Evolutionary conservation across 139 green algal genomes (phyloP).

Genomic region (Pleodorina starrii): DNA sequence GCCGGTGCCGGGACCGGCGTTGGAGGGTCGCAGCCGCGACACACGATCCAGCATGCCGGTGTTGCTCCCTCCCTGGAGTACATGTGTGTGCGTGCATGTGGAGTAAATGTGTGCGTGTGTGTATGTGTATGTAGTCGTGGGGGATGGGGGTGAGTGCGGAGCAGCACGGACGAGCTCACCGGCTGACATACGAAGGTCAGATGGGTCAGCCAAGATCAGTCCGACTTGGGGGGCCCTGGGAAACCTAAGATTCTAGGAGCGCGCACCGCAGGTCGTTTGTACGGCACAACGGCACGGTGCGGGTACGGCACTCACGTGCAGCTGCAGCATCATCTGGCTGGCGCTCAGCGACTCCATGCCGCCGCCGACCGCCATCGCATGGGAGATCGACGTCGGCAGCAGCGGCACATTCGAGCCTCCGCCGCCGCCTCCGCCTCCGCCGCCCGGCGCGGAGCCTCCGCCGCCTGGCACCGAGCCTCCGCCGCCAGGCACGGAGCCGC

Average conservation of each 20-base stretch:
- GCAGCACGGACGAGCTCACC: too few relatives aligned
- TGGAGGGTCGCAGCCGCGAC: neutral
- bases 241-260: too few relatives aligned
- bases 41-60: conserved; percentile 6
- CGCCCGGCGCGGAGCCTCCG: neutral
- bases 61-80: neutral
- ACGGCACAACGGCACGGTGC: too few relatives aligned
- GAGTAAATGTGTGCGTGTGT: neutral
- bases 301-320: conserved; percentile 13
- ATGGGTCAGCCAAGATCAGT: too few relatives aligned
- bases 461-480: neutral
- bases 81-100: neutral
- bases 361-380: neutral
- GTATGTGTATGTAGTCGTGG: neutral
- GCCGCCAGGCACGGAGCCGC: neutral
- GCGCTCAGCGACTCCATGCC: neutral
- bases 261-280: too few relatives aligned
- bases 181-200: too few relatives aligned
- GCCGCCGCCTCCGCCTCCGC: neutral
- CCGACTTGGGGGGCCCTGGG: too few relatives aligned
- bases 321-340: conserved; percentile 26
- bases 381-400: neutral
- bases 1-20: neutral
- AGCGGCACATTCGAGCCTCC: neutral
- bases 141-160: too few relatives aligned